These are phyloP conservation scores for Lupinus albus DNA, from an alignment of 306 rosid genomes.

Conservation along the genomic window DNA sequence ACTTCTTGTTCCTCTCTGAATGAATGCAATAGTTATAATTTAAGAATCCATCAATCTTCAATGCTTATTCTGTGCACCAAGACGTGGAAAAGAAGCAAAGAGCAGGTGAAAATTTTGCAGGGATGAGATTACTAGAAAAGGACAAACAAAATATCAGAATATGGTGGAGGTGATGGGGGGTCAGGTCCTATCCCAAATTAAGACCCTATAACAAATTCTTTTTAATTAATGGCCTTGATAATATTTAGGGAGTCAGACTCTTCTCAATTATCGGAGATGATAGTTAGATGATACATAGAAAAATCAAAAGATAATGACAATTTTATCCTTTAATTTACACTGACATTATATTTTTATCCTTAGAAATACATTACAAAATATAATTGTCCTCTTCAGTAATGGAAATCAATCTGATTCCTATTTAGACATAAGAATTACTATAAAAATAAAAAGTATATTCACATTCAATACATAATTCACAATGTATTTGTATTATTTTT, in stretches of 20 bases:
- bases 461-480: too few species aligned
- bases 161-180: conserved; percentile 44
- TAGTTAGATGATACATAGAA: too few species aligned
- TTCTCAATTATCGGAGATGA: too few species aligned
- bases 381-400: too few species aligned
- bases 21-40: conserved; percentile 45
- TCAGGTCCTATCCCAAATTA: conserved; percentile 43
- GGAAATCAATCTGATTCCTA: too few species aligned
- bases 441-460: too few species aligned
- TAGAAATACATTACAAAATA: too few species aligned
- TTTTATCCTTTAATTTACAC: too few species aligned
- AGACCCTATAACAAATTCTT: conserved; percentile 55
- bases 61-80: conserved; percentile 45
- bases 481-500: too few species aligned
- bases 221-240: conserved; percentile 13
- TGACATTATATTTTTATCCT: too few species aligned
- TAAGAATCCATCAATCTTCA: conserved; percentile 69
- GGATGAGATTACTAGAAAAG: conserved; percentile 43
- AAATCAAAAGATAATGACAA: too few species aligned
- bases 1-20: conserved; percentile 45
- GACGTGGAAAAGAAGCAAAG: conserved; percentile 85
- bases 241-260: too few species aligned
- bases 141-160: conserved; percentile 54
- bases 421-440: conserved; percentile 25
- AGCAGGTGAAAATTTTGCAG: conserved; percentile 62